Evolutionary conservation across 768 basidiomycete species (phyloP).

Genomic region (Amanita rubescens): DNA sequence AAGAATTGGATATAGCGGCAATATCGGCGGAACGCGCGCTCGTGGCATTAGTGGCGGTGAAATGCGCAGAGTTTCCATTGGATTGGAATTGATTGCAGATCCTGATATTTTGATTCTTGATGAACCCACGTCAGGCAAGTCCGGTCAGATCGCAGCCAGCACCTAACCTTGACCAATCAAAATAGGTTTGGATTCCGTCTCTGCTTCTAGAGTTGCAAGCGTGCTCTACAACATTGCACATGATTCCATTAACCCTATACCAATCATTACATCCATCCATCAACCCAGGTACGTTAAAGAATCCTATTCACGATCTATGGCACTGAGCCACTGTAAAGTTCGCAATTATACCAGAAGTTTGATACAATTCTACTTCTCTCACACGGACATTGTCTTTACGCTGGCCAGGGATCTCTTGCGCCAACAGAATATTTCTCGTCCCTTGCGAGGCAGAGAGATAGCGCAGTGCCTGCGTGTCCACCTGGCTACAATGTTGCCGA

Average conservation of each 20-base stretch:
- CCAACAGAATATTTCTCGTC: conserved; percentile 62
- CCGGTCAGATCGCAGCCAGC: conserved; percentile 1
- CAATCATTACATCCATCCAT: conserved; percentile 82
- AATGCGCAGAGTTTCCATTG: conserved; percentile 85
- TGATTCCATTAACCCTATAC: conserved; percentile 59
- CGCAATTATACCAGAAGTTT: conserved; percentile 80
- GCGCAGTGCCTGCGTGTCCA: conserved; percentile 43
- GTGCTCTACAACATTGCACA: conserved; percentile 73
- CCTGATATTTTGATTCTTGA: conserved; percentile 85
- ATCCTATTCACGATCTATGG: background rate
- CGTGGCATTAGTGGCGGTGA: conserved; percentile 91
- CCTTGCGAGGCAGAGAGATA: conserved; percentile 23
- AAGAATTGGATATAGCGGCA: conserved; percentile 53
- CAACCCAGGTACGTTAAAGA: conserved; percentile 58
- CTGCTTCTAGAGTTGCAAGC: conserved; percentile 71
- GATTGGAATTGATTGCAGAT: conserved; percentile 76
- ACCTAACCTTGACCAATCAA: conserved; percentile 2
- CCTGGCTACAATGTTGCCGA: conserved; percentile 91
- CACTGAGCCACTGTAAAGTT: conserved; percentile 31
- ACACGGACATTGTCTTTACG: conserved; percentile 71
- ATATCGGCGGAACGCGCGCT: conserved; percentile 54
- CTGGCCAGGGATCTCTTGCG: conserved; percentile 64
- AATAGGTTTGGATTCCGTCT: conserved; percentile 78
- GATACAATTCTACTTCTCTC: conserved; percentile 75
- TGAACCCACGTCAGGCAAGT: conserved; percentile 65